Base-by-base conservation (phyloP, 139 green algal species). In the Medakamo hakoo region DNA sequence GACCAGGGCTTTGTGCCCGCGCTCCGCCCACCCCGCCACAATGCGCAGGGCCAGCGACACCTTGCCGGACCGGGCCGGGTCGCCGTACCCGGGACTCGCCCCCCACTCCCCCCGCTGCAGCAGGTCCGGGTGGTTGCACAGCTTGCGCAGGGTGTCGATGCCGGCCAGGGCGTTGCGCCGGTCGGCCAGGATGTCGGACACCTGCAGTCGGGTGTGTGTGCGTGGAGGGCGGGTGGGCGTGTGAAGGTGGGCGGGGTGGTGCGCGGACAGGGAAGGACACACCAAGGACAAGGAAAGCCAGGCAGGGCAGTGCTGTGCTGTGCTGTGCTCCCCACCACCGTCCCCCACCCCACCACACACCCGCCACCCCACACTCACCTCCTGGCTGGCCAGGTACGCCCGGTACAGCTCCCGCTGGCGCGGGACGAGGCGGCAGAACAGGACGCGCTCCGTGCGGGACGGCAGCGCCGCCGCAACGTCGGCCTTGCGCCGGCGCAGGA, bases 51-150 rank as follows among this genome's bases (percentile, higher is more conserved):
- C 60, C 5, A 95, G 84, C 25, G 70, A 68, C 61, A 96, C 78
- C 81, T 97, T 97, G 66, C 88, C 89, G 60, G 74, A 88, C 27
- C 85, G 79, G 31, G 69, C 63, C 4, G 70, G 73, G 52, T 76
- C 73, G 55, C 86, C 85, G 48, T 89, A 89, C 30, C 79, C 73
- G 22, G 68, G 40, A 14, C 61, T 58, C 16, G 55, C 70, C 60
- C 86, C 76, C 60, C 62, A 79, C 32, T 71, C 65, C 25, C 66
- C 64, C 1, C 84, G 66, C 70, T 96, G 78, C 63, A 98, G 77
- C 59, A 99, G 82, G 73, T 99, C 93, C 1, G 93, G 89, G 73
- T 99, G 93, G 78, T 99, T 99, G 82, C 89, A 97, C 65, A 98
- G 93, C 73, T 99, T 99, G 57, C 87, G 77, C 76, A 99, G 74